These are phyloP conservation scores for Calonectria montana DNA, from an alignment of 2,329 filamentous ascomycete genomes.

Conservation along the genomic window DNA sequence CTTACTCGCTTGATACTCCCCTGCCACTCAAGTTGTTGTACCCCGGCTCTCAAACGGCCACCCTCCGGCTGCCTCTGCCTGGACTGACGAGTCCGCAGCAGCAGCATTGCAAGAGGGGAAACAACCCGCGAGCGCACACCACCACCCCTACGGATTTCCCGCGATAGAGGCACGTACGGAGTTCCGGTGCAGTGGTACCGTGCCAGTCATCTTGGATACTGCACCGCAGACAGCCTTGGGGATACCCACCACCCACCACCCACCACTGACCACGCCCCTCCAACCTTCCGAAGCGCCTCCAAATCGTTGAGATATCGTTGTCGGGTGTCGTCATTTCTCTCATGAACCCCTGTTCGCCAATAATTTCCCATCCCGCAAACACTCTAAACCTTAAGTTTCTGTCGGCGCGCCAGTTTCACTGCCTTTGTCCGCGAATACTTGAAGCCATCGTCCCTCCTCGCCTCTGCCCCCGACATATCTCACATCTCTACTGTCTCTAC, in stretches of 20 bases:
- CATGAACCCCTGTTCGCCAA: conserved; percentile 8
- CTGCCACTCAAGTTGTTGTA: neutral
- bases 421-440: neutral
- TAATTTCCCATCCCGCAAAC: conserved; percentile 2
- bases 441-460: neutral
- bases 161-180: conserved; percentile 20
- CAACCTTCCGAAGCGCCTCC: neutral
- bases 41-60: conserved; percentile 14
- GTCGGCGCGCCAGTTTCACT: neutral
- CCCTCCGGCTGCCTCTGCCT: conserved; percentile 16
- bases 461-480: neutral
- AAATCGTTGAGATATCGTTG: conserved; percentile 1
- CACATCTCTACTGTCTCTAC: neutral
- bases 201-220: neutral
- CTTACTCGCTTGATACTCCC: neutral
- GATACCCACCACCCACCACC: neutral
- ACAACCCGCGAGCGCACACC: neutral
- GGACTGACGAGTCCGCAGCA: neutral
- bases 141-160: conserved; percentile 9
- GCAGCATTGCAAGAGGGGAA: neutral
- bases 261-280: neutral
- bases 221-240: neutral
- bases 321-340: conserved; percentile 14
- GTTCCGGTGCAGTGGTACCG: conserved; percentile 2
- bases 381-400: conserved; percentile 15